Evolutionary conservation across 2,329 filamentous ascomycete genomes (phyloP), one percentile per base, ranked within the genome.

Genomic region (Colletotrichum falcatum): DNA sequence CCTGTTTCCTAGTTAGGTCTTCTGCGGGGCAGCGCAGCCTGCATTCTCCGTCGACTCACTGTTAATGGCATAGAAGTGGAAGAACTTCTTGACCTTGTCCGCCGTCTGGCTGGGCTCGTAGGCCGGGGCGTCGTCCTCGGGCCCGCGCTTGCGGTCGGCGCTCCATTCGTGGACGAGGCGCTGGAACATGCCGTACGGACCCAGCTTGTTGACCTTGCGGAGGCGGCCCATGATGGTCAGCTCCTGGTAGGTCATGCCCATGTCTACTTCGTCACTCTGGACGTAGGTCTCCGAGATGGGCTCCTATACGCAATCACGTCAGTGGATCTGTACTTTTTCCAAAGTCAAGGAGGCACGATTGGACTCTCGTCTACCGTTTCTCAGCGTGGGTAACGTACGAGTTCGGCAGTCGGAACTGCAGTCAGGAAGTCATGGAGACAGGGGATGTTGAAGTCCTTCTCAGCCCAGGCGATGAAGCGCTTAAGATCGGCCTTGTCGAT

Each of bases 401-500:
- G 82, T 76, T 91, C 90, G 5, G 89, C 89, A 0, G 89, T 90
- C 4, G 89, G 89, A 0, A 83, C 82, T 0, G 90, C 91, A 16
- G 84, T 83, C 48, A 94, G 79, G 81, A 94, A 95, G 12, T 88
- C 85, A 12, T 88, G 79, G 1, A 94, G 85, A 63, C 92, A 88
- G 0, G 90, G 90, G 1, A 95, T 79, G 6, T 86, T 78, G 75
- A 92, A 94, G 44, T 85, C 81, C 23, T 78, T 81, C 62, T 83
- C 79, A 2, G 90, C 87, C 85, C 88, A 94, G n/a, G 81, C 82
- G 70, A 94, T 92, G 80, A 95, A 94, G 12, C 86, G 81, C 78
- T 92, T 93, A 1, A 94, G 82, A 74, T 94, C 92, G 2, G 84
- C 88, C 78, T 94, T 94, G 67, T 80, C 81, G 46, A 87, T 86